A percentile compares a stretch with the other conserved stretches of the same genome.
Evolutionary conservation across 306 rosid species (phyloP).

Genomic region (Fragaria nilgerrensis): DNA sequence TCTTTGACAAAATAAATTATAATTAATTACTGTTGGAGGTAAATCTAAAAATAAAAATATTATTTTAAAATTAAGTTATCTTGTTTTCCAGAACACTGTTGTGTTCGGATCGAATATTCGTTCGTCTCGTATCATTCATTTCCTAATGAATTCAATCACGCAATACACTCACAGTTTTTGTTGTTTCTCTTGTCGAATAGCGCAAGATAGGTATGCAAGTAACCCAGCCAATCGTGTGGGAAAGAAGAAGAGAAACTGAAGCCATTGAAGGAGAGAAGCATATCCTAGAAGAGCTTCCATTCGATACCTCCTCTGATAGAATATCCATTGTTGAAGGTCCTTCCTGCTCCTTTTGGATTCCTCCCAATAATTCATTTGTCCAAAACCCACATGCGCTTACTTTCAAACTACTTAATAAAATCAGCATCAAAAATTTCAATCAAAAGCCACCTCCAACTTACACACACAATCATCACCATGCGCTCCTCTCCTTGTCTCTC

Average conservation of each 20-base stretch:
- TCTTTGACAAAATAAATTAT: too few relatives aligned
- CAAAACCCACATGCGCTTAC: conserved; percentile 6
- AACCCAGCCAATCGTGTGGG: neutral
- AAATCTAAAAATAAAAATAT: too few relatives aligned
- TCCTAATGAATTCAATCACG: neutral
- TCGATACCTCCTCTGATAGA: conserved; percentile 42
- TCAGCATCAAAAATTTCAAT: neutral
- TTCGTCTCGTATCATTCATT: too few relatives aligned
- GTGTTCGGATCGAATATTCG: too few relatives aligned
- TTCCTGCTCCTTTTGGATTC: conserved; percentile 24
- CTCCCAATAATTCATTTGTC: conserved; percentile 8
- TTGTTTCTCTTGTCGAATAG: neutral
- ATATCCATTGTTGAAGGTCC: conserved; percentile 42
- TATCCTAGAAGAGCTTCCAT: conserved; percentile 33
- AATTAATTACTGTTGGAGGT: accelerated
- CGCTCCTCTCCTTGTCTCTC: conserved; percentile 45
- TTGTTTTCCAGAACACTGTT: too few relatives aligned
- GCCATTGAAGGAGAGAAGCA: conserved; percentile 27
- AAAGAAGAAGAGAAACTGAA: neutral
- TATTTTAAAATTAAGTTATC: too few relatives aligned
- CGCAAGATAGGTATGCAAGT: neutral
- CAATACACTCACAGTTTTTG: neutral
- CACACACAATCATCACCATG: conserved; percentile 37
- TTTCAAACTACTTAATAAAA: neutral
- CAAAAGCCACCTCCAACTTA: conserved; percentile 10